A percentile compares a stretch with the other conserved stretches of the same genome.
phyloP scores from a whole-genome alignment of 441 rosid genomes.

The Gossypium aridum region DNA sequence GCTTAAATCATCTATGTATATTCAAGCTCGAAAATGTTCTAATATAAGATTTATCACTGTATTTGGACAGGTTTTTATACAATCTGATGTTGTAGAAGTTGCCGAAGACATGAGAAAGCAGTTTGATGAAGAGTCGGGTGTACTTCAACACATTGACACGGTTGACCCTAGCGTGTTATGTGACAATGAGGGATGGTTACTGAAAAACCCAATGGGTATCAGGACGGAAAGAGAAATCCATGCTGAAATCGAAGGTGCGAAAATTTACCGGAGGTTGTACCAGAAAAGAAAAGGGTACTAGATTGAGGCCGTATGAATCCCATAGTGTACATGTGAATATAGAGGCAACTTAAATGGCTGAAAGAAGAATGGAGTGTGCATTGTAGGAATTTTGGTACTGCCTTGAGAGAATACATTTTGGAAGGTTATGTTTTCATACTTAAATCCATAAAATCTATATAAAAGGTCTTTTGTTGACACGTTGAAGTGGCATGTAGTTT shows the following conservation, averaged over 20 bases:
- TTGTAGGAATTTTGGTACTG: not conserved
- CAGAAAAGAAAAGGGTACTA: slow-evolving; percentile 25
- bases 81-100: slow-evolving; percentile 82
- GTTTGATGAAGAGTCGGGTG: slow-evolving; percentile 43
- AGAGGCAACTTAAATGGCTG: not conserved
- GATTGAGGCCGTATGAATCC: not conserved
- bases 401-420: not conserved
- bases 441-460: not conserved
- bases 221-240: slow-evolving; percentile 92
- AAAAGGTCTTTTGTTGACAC: no score
- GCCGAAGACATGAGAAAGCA: slow-evolving; percentile 81
- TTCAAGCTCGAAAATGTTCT: not conserved
- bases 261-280: slow-evolving; percentile 74
- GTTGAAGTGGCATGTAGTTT: no score
- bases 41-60: not conserved
- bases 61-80: slow-evolving; percentile 61
- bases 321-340: not conserved
- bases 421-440: not conserved
- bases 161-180: slow-evolving; percentile 25
- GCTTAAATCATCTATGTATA: not conserved
- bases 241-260: slow-evolving; percentile 74
- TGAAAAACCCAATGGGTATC: slow-evolving; percentile 74
- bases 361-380: not conserved
- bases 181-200: slow-evolving; percentile 65
- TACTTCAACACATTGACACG: slow-evolving; percentile 41